Evolutionary conservation across 495 filamentous ascomycete species (phyloP).

Genomic region (Neohortaea acidophila): DNA sequence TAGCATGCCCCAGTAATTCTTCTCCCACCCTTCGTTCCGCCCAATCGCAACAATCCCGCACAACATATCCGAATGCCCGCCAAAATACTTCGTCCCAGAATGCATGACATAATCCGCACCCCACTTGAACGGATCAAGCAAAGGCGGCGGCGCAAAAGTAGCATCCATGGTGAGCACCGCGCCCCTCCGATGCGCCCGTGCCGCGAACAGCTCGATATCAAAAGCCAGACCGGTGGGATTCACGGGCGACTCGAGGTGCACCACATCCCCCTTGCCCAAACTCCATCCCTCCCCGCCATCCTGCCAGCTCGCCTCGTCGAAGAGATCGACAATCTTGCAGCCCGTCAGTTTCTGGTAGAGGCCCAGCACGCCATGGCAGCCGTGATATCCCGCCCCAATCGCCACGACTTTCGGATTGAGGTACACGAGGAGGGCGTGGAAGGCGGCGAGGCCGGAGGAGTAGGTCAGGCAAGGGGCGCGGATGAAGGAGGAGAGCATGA

Average conservation of each 20-base stretch:
- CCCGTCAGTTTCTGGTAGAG: slow-evolving; percentile 57
- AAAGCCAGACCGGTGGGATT: slow-evolving; percentile 76
- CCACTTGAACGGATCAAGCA: slow-evolving; percentile 68
- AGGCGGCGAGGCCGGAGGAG: slow-evolving; percentile 69
- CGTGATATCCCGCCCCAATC: slow-evolving; percentile 78
- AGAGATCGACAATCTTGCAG: slow-evolving; percentile 41
- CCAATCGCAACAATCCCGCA: slow-evolving; percentile 63
- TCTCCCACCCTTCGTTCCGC: slow-evolving; percentile 38
- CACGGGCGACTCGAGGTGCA: slow-evolving; percentile 83
- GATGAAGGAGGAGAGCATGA: slow-evolving; percentile 57
- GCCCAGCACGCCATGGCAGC: slow-evolving; percentile 68
- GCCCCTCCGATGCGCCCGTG: slow-evolving; percentile 54
- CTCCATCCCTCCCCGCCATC: slow-evolving; percentile 18
- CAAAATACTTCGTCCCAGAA: slow-evolving; percentile 85
- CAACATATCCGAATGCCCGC: slow-evolving; percentile 82
- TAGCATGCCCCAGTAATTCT: slow-evolving; percentile 31
- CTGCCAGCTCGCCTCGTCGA: slow-evolving; percentile 26
- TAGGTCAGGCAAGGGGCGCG: slow-evolving; percentile 58
- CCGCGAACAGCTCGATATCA: slow-evolving; percentile 51
- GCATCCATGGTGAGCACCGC: slow-evolving; percentile 72
- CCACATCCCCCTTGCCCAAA: slow-evolving; percentile 51
- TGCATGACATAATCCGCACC: slow-evolving; percentile 84
- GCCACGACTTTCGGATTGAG: slow-evolving; percentile 65
- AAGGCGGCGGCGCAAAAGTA: slow-evolving; percentile 81
- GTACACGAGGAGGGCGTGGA: slow-evolving; percentile 65